Evolutionary conservation across 176 grass and related monocot genomes (phyloP).

Genomic region (Melocanna baccifera): DNA sequence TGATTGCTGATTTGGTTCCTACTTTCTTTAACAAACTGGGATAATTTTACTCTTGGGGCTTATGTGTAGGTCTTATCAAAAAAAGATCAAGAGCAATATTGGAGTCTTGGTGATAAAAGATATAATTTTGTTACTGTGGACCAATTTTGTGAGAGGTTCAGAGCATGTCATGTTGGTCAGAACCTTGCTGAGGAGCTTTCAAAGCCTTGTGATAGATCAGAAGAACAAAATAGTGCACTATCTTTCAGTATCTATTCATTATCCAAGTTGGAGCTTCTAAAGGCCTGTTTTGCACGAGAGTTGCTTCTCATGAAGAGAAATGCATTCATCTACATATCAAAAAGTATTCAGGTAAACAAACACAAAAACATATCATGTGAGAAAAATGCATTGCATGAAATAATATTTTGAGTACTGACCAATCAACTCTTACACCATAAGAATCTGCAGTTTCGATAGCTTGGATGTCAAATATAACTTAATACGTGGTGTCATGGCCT

Average conservation of each 20-base stretch:
- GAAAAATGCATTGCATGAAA: neutral
- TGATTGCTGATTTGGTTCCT: too few relatives aligned
- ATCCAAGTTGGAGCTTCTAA: constrained; percentile 64
- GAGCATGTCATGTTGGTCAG: constrained; percentile 44
- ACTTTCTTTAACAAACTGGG: too few relatives aligned
- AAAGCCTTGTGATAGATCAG: constrained; percentile 41
- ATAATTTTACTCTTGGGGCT: too few relatives aligned
- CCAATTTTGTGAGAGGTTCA: constrained; percentile 54
- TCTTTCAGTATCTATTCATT: constrained; percentile 62
- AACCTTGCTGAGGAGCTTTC: constrained; percentile 42
- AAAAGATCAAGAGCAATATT: constrained; percentile 81
- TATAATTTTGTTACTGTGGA: constrained; percentile 61
- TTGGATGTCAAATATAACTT: too few relatives aligned
- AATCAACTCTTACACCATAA: too few relatives aligned
- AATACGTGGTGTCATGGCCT: too few relatives aligned
- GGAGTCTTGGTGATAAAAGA: constrained; percentile 27
- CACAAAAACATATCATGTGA: neutral
- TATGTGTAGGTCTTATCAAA: constrained; percentile 57
- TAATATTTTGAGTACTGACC: neutral
- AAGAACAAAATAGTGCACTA: constrained; percentile 45
- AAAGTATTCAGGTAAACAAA: constrained; percentile 35
- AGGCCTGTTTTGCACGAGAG: constrained; percentile 64
- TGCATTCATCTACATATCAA: constrained; percentile 62
- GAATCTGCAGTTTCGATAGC: too few relatives aligned
- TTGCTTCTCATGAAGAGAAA: constrained; percentile 75